These are phyloP conservation scores for Komagataella pseudopastoris DNA, from an alignment of 805 yeast genomes.

Conservation along the genomic window DNA sequence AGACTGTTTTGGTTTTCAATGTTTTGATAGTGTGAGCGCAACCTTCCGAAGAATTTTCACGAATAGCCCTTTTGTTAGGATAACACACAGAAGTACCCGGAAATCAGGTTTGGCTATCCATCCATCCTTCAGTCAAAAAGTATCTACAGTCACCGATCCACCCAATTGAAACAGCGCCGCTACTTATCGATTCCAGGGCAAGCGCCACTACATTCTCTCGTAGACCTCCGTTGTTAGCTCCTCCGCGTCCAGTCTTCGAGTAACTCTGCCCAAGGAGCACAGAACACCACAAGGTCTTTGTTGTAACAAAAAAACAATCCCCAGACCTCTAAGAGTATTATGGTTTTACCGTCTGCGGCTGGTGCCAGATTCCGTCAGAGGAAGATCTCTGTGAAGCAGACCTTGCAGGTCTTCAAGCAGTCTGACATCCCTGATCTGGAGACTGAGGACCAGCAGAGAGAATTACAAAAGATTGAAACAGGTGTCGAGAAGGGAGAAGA, in stretches of 20 bases:
- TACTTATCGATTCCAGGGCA: background rate
- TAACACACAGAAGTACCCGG: background rate
- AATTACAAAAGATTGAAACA: slow-evolving; percentile 80
- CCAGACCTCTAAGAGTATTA: background rate
- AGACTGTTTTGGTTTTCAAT: background rate
- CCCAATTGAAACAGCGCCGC: background rate
- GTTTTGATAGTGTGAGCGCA: background rate
- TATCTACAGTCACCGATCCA: background rate
- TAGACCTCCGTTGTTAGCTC: background rate
- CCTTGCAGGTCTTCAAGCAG: slow-evolving; percentile 64
- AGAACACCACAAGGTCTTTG: background rate
- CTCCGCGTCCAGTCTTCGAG: background rate
- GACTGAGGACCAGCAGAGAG: slow-evolving; percentile 70
- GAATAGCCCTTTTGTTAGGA: background rate
- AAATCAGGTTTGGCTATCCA: background rate
- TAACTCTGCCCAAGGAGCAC: background rate
- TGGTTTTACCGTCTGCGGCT: slow-evolving; percentile 17
- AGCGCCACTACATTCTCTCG: background rate
- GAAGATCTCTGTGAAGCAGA: slow-evolving; percentile 85
- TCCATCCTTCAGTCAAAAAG: background rate
- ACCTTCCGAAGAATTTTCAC: background rate
- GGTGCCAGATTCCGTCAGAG: slow-evolving; percentile 84
- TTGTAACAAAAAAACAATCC: background rate
- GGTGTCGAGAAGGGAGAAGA: slow-evolving; percentile 98
- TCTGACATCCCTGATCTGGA: slow-evolving; percentile 73